Base-by-base conservation (phyloP, 1,284 basidiomycete species). In the Gomphus bonarii region DNA sequence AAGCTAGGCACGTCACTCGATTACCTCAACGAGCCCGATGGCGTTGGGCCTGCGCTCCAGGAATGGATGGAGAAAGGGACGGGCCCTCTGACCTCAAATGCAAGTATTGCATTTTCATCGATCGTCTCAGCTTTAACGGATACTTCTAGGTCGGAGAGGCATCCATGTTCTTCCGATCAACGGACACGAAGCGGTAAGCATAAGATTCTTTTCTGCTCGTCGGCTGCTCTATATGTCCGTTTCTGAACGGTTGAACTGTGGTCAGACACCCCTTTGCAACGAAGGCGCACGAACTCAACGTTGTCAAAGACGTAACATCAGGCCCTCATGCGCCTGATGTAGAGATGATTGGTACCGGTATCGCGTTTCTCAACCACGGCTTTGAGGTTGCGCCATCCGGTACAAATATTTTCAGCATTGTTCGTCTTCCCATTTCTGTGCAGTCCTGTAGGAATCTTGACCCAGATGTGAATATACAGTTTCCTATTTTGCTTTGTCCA, bases 251-350 rank as follows among this genome's bases (percentile, higher is more conserved):
- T 33, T 16, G 36, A 40, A 12, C 22, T 12, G 31, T 38, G 50
- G 18, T 16, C 31, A 52, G 50, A 20, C 50, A 52, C 35, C 50
- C 50, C 4, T 52, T 52, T 28, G 31, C 33, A 5, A 38, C 33
- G n/a, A 52, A 52, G 22, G 50, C 50, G 16, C 31, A 52, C 20
- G 50, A 3, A 33, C 50, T 52, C 36, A 52, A 52, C 20, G 35
- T 38, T 6, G 50, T 78, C 6, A 68, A 72, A 58, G 82, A 85
- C 61, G 73, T 71, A 40, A 81, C 78, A 0, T 81, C 83, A 1
- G 79, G 73, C 1, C 65, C 73, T 1, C 70, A 73, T 5, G 77
- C 79, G 28, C 84, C 84, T 2, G 84, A 85, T 58, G 65, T 85
- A 16, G 84, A 86, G 62, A 51, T 85, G n/a, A 77, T 84, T 62